Evolutionary conservation across 345 rosid species (phyloP), one percentile per base, ranked within the genome.

Genomic region (Ailanthus altissimus): DNA sequence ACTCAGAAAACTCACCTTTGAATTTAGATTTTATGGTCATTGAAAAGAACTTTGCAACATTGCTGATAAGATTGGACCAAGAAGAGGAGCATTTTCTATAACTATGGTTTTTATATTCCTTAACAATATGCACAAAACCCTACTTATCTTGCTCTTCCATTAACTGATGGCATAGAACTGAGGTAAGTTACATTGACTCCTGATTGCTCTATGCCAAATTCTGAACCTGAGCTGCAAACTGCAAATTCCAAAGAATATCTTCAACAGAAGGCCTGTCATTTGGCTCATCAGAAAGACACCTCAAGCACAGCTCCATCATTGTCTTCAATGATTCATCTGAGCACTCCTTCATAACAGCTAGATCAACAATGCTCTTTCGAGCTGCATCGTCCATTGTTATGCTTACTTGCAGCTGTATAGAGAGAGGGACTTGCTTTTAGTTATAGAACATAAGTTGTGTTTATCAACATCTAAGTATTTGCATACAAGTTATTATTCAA

Each of bases 201-300:
- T 49, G 76, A 32, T 25, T 54, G 70, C 56, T 75, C 46, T 69
- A 49, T 38, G 50, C 72, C 7, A 78, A 75, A 66, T 78, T 90
- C 69, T 89, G 85, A 61, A 85, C 85, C 80, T 91, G 93, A 28
- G 88, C 78, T 2, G 91, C 93, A 75, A 88, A 91, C 67, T 88
- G 90, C 85, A 91, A 64, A 75, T 87, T 89, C 91, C 95, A 89
- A 8, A 89, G 84, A 51, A 85, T 82, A 67, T 88, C 93, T 51
- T 86, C 95, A 26, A 86, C 75, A 0, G 91, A 88, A 72, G 95
- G 91, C 72, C 91, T 82, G 18, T 70, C 69, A 15, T 61, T 59
- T 42, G 82, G 73, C 16, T 87, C 80, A 32, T 49, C 71, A n/a
- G 85, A 76, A 28, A 91, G 73, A 67, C 93, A 91, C 65, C 85